These are phyloP conservation scores for Boletus smithii DNA, from an alignment of 1,284 basidiomycete genomes.

Conservation along the genomic window DNA sequence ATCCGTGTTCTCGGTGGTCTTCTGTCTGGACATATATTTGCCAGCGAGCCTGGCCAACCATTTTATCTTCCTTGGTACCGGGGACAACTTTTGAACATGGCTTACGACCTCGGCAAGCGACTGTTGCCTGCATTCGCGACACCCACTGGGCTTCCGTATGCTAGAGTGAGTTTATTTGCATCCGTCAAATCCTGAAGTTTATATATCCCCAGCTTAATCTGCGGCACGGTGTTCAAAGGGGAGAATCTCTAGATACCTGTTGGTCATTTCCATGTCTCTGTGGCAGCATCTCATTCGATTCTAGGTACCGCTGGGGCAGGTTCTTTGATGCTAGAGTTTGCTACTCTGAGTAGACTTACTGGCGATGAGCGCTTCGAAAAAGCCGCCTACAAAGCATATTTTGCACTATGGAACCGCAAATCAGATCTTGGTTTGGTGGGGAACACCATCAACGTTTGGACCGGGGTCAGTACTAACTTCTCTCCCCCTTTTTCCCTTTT, in stretches of 20 bases:
- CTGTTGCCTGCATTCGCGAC: constrained; percentile 87
- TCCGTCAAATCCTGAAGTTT: not conserved
- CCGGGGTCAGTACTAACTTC: constrained; percentile 53
- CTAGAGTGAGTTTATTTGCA: constrained; percentile 55
- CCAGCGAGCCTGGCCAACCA: constrained; percentile 57
- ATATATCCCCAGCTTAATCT: constrained; percentile 60
- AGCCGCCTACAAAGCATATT: constrained; percentile 80
- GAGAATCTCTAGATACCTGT: constrained; percentile 80
- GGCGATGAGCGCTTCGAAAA: constrained; percentile 86
- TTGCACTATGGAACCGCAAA: constrained; percentile 87
- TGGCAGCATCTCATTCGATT: constrained; percentile 14
- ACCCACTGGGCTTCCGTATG: constrained; percentile 85
- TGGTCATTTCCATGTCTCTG: constrained; percentile 31
- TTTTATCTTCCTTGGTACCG: constrained; percentile 77
- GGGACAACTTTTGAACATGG: constrained; percentile 73
- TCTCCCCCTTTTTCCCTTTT: not conserved
- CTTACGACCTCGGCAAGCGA: constrained; percentile 80
- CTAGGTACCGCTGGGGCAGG: constrained; percentile 88
- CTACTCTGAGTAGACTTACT: constrained; percentile 84
- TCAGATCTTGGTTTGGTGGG: constrained; percentile 81
- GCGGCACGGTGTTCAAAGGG: constrained; percentile 61
- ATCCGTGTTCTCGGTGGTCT: constrained; percentile 88
- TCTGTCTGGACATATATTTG: constrained; percentile 82
- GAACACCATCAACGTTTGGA: constrained; percentile 81
- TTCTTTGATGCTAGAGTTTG: constrained; percentile 88